Conservation (phyloP, 805 yeast genomes). For the Metschnikowia gruessii region DNA sequence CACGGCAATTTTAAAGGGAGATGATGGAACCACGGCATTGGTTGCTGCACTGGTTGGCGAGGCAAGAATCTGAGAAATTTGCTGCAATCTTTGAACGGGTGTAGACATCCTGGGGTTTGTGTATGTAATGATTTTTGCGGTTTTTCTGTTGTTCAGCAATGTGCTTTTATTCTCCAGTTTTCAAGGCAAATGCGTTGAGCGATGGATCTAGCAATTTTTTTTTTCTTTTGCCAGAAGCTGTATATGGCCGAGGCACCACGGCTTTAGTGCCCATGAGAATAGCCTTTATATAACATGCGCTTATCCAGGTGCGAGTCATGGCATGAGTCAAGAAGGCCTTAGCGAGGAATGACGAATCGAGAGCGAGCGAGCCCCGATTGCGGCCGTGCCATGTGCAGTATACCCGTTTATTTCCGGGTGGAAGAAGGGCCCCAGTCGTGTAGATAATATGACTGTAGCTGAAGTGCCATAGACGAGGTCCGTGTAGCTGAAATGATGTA, state of each 20-base stretch:
- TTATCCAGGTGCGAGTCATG: conserved; percentile 2
- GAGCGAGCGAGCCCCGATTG: background rate
- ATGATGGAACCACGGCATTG: conserved; percentile 4
- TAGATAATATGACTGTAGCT: too few species aligned
- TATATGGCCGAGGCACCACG: background rate
- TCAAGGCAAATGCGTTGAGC: background rate
- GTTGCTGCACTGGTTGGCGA: conserved; percentile 13
- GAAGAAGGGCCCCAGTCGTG: too few species aligned
- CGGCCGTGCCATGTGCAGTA: background rate
- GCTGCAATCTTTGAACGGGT: conserved; percentile 21
- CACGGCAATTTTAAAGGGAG: conserved; percentile 37
- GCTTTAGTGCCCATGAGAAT: background rate
- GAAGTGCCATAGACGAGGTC: too few species aligned
- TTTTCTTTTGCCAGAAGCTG: background rate
- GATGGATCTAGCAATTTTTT: background rate
- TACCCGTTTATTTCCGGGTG: background rate
- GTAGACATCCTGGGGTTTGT: conserved; percentile 7
- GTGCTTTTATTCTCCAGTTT: background rate
- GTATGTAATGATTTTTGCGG: background rate
- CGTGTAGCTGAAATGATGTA: too few species aligned
- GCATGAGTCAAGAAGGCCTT: background rate
- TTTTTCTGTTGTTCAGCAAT: background rate
- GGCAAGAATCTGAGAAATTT: conserved; percentile 18
- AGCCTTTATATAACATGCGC: conserved; percentile 1
- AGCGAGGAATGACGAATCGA: background rate